A percentile compares a stretch with the other conserved stretches of the same genome.
phyloP scores from a whole-genome alignment of 148 eudicot species.

The Camellia sinensis region DNA sequence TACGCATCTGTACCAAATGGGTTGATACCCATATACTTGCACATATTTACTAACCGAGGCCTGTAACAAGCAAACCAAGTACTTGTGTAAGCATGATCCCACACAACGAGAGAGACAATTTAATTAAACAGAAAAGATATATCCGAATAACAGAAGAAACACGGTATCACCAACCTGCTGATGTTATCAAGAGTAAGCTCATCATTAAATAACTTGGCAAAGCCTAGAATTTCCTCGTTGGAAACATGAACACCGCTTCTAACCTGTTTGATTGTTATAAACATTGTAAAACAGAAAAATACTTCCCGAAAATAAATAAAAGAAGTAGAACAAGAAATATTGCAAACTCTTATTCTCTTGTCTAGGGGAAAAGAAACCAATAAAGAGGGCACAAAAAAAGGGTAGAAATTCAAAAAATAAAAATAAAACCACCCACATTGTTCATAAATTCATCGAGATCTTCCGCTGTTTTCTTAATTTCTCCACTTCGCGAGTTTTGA shows the following conservation, averaged over 20 bases:
- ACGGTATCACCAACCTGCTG: slow-evolving; percentile 56
- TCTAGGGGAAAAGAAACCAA: background rate
- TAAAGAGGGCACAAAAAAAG: no score
- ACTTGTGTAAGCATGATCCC: background rate
- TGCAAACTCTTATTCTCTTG: background rate
- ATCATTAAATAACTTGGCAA: slow-evolving; percentile 84
- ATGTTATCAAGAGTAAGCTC: slow-evolving; percentile 85
- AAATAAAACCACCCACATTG: slow-evolving; percentile 31
- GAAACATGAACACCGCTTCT: slow-evolving; percentile 75
- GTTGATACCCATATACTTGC: slow-evolving; percentile 86
- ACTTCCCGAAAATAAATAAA: background rate
- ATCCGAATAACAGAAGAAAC: background rate
- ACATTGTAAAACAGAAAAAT: background rate
- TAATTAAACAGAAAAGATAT: background rate
- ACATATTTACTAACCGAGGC: slow-evolving; percentile 84
- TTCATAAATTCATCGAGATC: slow-evolving; percentile 85
- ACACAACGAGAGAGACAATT: background rate
- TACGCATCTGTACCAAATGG: slow-evolving; percentile 83
- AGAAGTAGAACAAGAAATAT: background rate
- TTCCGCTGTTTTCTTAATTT: slow-evolving; percentile 67
- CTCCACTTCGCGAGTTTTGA: slow-evolving; percentile 75
- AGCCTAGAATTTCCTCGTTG: slow-evolving; percentile 72
- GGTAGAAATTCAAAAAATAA: background rate
- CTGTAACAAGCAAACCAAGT: slow-evolving; percentile 26
- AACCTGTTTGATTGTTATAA: slow-evolving; percentile 40